Evolutionary conservation across 2,329 filamentous ascomycete species (phyloP).

Genomic region (Ceratocystis albifundus): DNA sequence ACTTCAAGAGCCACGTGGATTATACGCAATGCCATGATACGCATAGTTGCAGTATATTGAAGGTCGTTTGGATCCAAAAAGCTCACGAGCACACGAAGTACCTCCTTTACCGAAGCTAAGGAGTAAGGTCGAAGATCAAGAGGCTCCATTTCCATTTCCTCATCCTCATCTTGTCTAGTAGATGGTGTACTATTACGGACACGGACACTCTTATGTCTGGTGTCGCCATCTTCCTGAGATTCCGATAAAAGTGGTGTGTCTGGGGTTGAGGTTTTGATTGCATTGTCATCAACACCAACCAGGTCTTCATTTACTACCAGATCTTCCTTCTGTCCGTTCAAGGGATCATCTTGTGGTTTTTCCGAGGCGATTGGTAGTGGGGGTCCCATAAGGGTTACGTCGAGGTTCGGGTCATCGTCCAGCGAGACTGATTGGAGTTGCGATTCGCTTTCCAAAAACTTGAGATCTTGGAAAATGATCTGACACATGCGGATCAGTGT

Average conservation of each 20-base stretch:
- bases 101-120: conserved; percentile 81
- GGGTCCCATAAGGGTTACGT: conserved; percentile 66
- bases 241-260: too few relatives aligned
- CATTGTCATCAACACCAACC: not conserved
- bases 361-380: not conserved
- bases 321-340: conserved; percentile 1
- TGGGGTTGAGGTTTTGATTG: not conserved
- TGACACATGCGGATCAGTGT: conserved; percentile 99
- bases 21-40: conserved; percentile 92
- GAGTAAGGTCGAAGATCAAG: conserved; percentile 75
- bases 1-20: conserved; percentile 96
- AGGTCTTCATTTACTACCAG: not conserved
- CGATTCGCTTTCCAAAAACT: conserved; percentile 68
- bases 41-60: conserved; percentile 86
- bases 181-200: not conserved
- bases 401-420: conserved; percentile 58
- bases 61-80: conserved; percentile 86
- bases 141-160: conserved; percentile 31
- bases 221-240: too few relatives aligned
- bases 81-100: conserved; percentile 88
- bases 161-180: conserved; percentile 19
- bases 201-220: not conserved
- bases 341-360: conserved; percentile 10
- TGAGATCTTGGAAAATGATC: conserved; percentile 89
- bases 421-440: conserved; percentile 54